Evolutionary conservation across 768 basidiomycete genomes (phyloP), one percentile per base, ranked within the genome.

Genomic region (Amanita fuliginea): DNA sequence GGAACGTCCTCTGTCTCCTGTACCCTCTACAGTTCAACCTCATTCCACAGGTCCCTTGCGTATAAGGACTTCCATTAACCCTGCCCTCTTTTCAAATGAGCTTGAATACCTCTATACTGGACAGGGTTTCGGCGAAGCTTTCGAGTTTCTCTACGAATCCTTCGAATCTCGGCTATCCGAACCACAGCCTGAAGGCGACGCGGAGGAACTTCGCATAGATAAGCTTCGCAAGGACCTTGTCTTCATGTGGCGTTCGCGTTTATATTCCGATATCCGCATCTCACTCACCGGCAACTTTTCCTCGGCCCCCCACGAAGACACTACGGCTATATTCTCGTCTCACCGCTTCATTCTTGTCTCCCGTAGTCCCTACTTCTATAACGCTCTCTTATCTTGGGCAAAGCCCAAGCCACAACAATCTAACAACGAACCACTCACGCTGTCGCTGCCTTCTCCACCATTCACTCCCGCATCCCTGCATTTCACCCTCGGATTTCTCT

Each of bases 31-130:
- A 2, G 59, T 62, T 13, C 57, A 65, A 11, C 65, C 72, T 4
- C 67, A 59, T 39, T 55, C 68, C 36, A 70, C 70, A 34, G 65
- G 69, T 4, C 54, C 84, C 14, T 71, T 88, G 39, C 78, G 84
- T 16, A 64, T 91, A 7, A 72, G 75, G 16, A 80, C 85, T 6
- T 69, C 72, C 37, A 84, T 81, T 49, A 89, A 84, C 53, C 81
- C 89, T 0, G 75, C 81, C 10, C 73, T 97, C 32, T 96, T 97
- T 65, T 74, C 83, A 19, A 86, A 93, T 43, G 86, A 94, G 61
- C 78, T 97, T 33, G 93, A 96, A 62, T 95, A 92, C 61, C 77
- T 97, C 1, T 99, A 98, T 63, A 96, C 95, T 0, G 90, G 88
- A 10, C 83, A 86, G 61, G 88, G 88, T 28, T 78, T 93, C 53